Base-by-base conservation (phyloP, 2,329 filamentous ascomycete species). In the Fusarium mexicanum region DNA sequence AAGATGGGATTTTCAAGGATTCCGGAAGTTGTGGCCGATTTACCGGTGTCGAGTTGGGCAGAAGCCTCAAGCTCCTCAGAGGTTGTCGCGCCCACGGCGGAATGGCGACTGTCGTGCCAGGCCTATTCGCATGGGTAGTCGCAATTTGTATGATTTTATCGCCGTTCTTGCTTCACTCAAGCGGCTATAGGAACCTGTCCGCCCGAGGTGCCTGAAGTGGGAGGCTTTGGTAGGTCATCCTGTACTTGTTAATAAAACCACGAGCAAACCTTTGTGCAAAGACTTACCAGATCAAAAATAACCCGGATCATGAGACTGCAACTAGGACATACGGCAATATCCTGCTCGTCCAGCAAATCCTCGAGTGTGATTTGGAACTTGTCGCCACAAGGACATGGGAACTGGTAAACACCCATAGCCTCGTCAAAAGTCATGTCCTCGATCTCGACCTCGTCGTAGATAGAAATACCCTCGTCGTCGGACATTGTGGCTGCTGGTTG, bases 381-480 rank as follows among this genome's bases (percentile, higher is more conserved):
- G 85, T 99, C 96, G 86, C 96, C 96, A 84, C 96, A 99, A 3
- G 96, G 96, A 82, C 96, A 99, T 20, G 96, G 96, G 83, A 97
- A 98, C 85, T 96, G 93, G 86, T 98, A 99, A 77, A 98, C 92
- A 82, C 98, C 92, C 46, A 95, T 89, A 8, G 88, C 87, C 53
- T 91, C 86, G 83, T 98, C 95, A 82, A 90, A 98, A 79, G 93
- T 96, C 95, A 98, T 97, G 84, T 99, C 96, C 83, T 98, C 96
- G 86, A 98, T 98, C 83, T 98, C 96, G 84, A 98, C 96, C 84
- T 98, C 96, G 80, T 98, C 96, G 87, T 98, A 98, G 82, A 98
- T 94, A 76, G 92, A 91, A 65, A 92, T 83, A 40, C 86, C 85
- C 61, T 90, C 87, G 74, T 92, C 89, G 80, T 91, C 91, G 41